Base-by-base conservation (phyloP, 108 stramenopile species). In the Schizochytrium sp. region DNA sequence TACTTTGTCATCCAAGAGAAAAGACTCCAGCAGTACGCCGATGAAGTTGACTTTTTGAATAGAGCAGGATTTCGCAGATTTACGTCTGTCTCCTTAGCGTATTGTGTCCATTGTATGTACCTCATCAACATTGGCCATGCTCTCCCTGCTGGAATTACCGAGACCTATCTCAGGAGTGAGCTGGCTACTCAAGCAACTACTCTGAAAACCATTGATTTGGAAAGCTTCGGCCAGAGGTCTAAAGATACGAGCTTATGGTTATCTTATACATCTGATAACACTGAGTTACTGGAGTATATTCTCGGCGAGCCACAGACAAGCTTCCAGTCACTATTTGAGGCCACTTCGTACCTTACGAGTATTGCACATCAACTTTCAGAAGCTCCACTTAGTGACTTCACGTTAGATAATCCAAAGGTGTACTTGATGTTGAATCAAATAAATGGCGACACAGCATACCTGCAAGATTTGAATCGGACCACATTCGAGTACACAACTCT, bases 1-100 rank as follows among this genome's bases (percentile, higher is more conserved):
- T 69, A 69, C 64, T 69, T 69, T 15, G 64, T 69, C 0, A 69
- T 69, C 64, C 64, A 69, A 38, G 64, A 69, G 44, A 69, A 69
- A 10, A 7, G 42, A 38, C 44, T 69, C 28, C 7, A 69, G 28
- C 64, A 28, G 19, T 69, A 69, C 28, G 64, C 64, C 64, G 64
- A 69, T 7, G 64, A 69, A 3, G 5, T 69, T 15, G 12, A 38
- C 2, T 69, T 69, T 15, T 15, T 69, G 28, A 69, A 69, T 15
- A 10, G 12, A 0, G 64, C 64, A 13, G 64, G 64, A 7, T 69
- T 13, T 69, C 64, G 64, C 64, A 38, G 64, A 38, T 69, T 69
- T 44, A 69, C 64, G 3, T 69, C 64, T 10, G 64, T 69, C 0
- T 69, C 64, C 7, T 44, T 69, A 8, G 64, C 64, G 19, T 69